phyloP scores from a whole-genome alignment of 139 green algal genomes.

The Chlorella vulgaris region DNA sequence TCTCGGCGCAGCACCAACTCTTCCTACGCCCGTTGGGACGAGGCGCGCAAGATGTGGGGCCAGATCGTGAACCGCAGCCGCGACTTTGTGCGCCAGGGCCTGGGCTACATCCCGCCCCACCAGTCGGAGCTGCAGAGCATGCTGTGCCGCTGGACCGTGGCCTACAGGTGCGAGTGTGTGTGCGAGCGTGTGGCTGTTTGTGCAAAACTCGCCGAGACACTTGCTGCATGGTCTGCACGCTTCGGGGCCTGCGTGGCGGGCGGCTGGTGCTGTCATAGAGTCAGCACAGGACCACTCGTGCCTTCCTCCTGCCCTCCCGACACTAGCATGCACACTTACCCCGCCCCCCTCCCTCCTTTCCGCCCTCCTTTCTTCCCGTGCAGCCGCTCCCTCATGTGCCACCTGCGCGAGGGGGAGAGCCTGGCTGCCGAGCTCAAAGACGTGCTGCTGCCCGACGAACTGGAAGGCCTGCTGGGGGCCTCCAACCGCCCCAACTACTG shows the following conservation, averaged over 20 bases:
- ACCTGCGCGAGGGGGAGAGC: conserved; percentile 30
- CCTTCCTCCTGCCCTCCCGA: too few species aligned
- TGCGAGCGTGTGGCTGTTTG: neutral
- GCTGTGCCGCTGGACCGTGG: conserved; percentile 52
- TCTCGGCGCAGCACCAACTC: conserved; percentile 58
- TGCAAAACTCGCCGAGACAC: too few species aligned
- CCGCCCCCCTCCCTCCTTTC: neutral
- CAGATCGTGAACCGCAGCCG: conserved; percentile 38
- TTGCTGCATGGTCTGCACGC: too few species aligned
- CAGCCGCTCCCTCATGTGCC: conserved; percentile 35
- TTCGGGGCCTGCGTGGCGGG: too few species aligned
- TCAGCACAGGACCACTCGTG: too few species aligned
- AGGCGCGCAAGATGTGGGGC: conserved; percentile 52
- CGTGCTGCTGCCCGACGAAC: conserved; percentile 36
- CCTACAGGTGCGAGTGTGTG: conserved; percentile 9
- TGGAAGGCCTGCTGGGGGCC: conserved; percentile 37
- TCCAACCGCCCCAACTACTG: conserved; percentile 43
- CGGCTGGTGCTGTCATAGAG: too few species aligned
- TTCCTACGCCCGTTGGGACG: conserved; percentile 54
- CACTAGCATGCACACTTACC: too few species aligned
- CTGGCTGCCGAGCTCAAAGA: conserved; percentile 30
- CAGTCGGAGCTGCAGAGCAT: conserved; percentile 21
- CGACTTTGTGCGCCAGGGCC: conserved; percentile 31
- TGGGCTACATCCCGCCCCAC: neutral
- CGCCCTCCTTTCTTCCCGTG: neutral